phyloP scores from a whole-genome alignment of 106 monocot species.

The Allium sativum region DNA sequence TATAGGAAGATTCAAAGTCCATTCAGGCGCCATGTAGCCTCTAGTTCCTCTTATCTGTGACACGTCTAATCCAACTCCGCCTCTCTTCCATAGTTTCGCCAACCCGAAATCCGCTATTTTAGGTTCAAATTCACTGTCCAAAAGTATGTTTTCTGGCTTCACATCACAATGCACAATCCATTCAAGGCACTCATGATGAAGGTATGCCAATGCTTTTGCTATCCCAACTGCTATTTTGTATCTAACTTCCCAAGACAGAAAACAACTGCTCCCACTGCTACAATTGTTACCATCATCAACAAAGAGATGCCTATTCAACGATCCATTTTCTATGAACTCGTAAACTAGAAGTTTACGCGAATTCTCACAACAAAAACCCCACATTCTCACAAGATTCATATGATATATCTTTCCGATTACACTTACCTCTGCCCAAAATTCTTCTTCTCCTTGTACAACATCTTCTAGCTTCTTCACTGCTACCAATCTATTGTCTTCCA shows the following conservation, averaged over 20 bases:
- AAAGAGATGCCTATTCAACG: conserved; percentile 38
- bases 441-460: conserved; percentile 27
- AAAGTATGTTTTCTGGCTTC: neutral
- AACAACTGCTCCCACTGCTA: neutral
- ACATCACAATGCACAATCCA: neutral
- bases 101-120: neutral
- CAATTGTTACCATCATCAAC: neutral
- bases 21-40: neutral
- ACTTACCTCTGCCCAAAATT: conserved; percentile 38
- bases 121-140: neutral
- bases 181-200: neutral
- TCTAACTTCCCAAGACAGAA: neutral
- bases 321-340: conserved; percentile 2
- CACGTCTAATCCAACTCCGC: neutral
- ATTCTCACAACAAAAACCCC: conserved; percentile 13
- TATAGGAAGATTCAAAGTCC: neutral
- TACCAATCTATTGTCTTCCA: neutral
- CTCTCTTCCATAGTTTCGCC: neutral
- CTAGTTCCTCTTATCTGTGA: neutral
- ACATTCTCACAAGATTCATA: conserved; percentile 54
- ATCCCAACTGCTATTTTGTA: neutral
- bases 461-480: neutral
- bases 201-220: neutral
- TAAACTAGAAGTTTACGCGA: neutral
- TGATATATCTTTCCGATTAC: conserved; percentile 46